phyloP scores from a whole-genome alignment of 2,329 filamentous ascomycete genomes.

The Fusarium sp. region DNA sequence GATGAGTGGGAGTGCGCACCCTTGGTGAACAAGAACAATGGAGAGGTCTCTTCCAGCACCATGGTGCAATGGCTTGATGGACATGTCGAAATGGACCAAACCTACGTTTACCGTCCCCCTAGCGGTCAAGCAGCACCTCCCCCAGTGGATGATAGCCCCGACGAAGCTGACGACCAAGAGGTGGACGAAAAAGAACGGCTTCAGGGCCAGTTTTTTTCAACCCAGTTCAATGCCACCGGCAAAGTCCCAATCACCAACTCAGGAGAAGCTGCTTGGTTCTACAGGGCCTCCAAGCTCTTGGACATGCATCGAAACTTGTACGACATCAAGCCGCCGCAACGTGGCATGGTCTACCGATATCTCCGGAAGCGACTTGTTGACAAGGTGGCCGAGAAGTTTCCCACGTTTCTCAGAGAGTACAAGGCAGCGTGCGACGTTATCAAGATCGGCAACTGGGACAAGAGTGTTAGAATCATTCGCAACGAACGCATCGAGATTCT shows the following conservation, averaged over 20 bases:
- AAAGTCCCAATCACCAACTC: constrained; percentile 10
- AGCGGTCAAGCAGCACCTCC: constrained; percentile 17
- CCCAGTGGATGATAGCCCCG: background rate
- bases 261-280: constrained; percentile 12
- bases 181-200: constrained; percentile 61
- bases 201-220: constrained; percentile 56
- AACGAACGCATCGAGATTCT: constrained; percentile 61
- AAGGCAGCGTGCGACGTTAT: constrained; percentile 60
- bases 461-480: constrained; percentile 60
- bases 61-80: constrained; percentile 33
- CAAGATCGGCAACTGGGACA: constrained; percentile 68
- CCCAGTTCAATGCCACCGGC: constrained; percentile 34
- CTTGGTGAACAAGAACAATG: background rate
- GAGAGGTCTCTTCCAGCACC: background rate
- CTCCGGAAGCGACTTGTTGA: constrained; percentile 67
- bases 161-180: constrained; percentile 6
- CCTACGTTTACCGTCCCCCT: constrained; percentile 37
- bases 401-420: constrained; percentile 61
- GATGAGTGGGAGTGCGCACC: constrained; percentile 36
- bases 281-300: constrained; percentile 28
- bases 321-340: constrained; percentile 62
- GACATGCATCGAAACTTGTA: constrained; percentile 63
- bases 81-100: constrained; percentile 28
- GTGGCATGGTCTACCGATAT: constrained; percentile 74
- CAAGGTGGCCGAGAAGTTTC: constrained; percentile 58